phyloP scores from a whole-genome alignment of 805 yeast species.

The Candida silvatica region DNA sequence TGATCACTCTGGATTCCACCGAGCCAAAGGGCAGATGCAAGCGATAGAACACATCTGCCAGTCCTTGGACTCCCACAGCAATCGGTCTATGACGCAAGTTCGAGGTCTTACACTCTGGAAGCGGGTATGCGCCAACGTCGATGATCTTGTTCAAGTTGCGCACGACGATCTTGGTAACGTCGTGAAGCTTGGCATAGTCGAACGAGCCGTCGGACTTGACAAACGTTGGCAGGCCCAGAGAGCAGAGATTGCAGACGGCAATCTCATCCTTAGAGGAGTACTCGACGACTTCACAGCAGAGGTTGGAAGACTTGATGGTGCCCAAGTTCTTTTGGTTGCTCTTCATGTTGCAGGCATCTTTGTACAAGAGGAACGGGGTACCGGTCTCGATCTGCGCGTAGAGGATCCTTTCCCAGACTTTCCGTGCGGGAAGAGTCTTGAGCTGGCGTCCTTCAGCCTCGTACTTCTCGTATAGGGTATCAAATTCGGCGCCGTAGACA shows the following conservation, averaged over 20 bases:
- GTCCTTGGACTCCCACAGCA: constrained; percentile 97
- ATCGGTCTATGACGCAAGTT: constrained; percentile 85
- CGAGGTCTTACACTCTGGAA: constrained; percentile 62
- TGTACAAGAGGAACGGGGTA: constrained; percentile 88
- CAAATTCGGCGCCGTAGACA: constrained; percentile 79
- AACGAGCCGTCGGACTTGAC: constrained; percentile 39
- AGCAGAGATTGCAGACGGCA: constrained; percentile 93
- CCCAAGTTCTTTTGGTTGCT: constrained; percentile 91
- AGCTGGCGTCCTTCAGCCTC: constrained; percentile 62
- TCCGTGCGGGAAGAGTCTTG: constrained; percentile 72
- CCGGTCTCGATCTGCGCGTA: constrained; percentile 97
- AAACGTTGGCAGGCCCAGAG: constrained; percentile 80
- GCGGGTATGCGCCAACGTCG: constrained; percentile 82
- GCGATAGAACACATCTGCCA: constrained; percentile 81
- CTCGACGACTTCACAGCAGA: constrained; percentile 92
- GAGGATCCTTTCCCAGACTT: constrained; percentile 81
- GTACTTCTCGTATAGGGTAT: constrained; percentile 57
- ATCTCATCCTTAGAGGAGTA: constrained; percentile 88
- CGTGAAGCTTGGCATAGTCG: constrained; percentile 69
- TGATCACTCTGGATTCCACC: constrained; percentile 62
- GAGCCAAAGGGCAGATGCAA: constrained; percentile 85
- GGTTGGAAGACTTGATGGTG: constrained; percentile 82
- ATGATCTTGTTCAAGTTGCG: constrained; percentile 76
- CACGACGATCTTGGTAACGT: constrained; percentile 67
- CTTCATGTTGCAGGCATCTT: constrained; percentile 83